Evolutionary conservation across 345 rosid genomes (phyloP).

Genomic region (Adansonia digitata): DNA sequence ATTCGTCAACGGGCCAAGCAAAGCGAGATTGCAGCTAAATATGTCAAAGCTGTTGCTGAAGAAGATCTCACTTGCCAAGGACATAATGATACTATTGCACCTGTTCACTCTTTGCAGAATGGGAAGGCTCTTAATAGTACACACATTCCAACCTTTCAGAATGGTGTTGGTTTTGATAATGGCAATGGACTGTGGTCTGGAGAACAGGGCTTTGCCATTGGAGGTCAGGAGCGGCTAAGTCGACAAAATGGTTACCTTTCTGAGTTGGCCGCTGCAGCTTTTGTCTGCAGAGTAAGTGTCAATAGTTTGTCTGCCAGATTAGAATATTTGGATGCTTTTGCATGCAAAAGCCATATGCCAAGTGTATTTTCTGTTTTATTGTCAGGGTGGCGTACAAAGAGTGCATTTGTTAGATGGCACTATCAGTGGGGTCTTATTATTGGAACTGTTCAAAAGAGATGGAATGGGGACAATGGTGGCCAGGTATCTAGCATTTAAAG

Average conservation of each 20-base stretch:
- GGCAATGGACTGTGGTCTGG: slow-evolving; percentile 73
- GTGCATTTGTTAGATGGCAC: slow-evolving; percentile 97
- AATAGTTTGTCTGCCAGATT: not conserved
- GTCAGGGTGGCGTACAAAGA: slow-evolving; percentile 94
- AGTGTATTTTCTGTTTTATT: slow-evolving; percentile 15
- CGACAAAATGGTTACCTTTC: slow-evolving; percentile 73
- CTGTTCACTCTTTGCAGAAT: slow-evolving; percentile 30
- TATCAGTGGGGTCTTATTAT: slow-evolving; percentile 65
- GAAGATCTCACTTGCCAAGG: slow-evolving; percentile 35
- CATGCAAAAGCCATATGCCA: not conserved
- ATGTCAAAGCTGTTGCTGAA: slow-evolving; percentile 76
- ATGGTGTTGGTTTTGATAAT: slow-evolving; percentile 86
- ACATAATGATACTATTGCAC: slow-evolving; percentile 43
- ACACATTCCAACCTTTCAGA: slow-evolving; percentile 50
- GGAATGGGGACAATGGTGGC: slow-evolving; percentile 99
- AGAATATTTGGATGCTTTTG: not conserved
- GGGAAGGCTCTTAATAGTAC: slow-evolving; percentile 36
- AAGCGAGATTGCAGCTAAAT: slow-evolving; percentile 88
- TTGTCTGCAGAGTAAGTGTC: slow-evolving; percentile 78
- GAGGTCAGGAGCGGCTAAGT: slow-evolving; percentile 83
- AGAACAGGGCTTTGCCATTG: slow-evolving; percentile 96
- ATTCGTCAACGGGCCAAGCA: slow-evolving; percentile 78
- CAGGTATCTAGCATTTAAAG: slow-evolving; percentile 44
- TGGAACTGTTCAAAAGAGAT: slow-evolving; percentile 94
- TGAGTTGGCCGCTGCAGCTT: slow-evolving; percentile 94